A percentile compares a stretch with the other conserved stretches of the same genome.
These are phyloP conservation scores for Blastocystis sp. DNA, from an alignment of 352 stramenopile genomes.

Conservation along the genomic window DNA sequence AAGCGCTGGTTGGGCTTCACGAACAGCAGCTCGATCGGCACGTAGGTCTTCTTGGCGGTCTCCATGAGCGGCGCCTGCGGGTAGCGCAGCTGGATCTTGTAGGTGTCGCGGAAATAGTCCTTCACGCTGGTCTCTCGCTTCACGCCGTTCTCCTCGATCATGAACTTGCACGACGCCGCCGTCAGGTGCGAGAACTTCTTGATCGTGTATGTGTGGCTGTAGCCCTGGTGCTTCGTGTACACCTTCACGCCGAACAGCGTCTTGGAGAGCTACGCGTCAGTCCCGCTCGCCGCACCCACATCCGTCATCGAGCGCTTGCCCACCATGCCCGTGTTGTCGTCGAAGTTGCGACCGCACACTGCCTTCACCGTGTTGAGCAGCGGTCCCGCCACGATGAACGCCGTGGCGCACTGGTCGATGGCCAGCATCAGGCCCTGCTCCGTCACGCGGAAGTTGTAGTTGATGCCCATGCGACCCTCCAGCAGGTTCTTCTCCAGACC, in stretches of 20 bases:
- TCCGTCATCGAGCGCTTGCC: slow-evolving; percentile 16
- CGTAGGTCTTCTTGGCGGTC: slow-evolving; percentile 18
- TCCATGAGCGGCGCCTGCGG: slow-evolving; percentile 27
- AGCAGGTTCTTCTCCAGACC: not conserved
- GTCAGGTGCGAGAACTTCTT: not conserved
- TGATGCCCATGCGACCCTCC: slow-evolving; percentile 22
- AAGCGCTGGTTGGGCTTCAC: slow-evolving; percentile 50
- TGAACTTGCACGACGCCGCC: slow-evolving; percentile 33
- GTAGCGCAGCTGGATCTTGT: slow-evolving; percentile 78
- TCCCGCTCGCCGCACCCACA: not conserved
- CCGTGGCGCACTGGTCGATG: slow-evolving; percentile 28
- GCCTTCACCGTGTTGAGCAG: not conserved
- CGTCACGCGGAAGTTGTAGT: slow-evolving; percentile 47
- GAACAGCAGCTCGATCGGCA: slow-evolving; percentile 44
- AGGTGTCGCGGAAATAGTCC: slow-evolving; percentile 80
- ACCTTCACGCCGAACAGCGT: slow-evolving; percentile 14
- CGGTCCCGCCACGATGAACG: slow-evolving; percentile 12
- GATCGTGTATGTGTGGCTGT: slow-evolving; percentile 48
- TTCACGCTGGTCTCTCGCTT: slow-evolving; percentile 77
- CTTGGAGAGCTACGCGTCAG: not conserved
- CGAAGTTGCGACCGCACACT: slow-evolving; percentile 36
- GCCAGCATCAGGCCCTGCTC: slow-evolving; percentile 51
- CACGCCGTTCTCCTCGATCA: slow-evolving; percentile 80
- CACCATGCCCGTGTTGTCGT: not conserved
- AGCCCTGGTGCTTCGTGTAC: slow-evolving; percentile 50